Evolutionary conservation across 768 basidiomycete genomes (phyloP), one percentile per base, ranked within the genome.

Genomic region (Brasilioporus rufonigricans): DNA sequence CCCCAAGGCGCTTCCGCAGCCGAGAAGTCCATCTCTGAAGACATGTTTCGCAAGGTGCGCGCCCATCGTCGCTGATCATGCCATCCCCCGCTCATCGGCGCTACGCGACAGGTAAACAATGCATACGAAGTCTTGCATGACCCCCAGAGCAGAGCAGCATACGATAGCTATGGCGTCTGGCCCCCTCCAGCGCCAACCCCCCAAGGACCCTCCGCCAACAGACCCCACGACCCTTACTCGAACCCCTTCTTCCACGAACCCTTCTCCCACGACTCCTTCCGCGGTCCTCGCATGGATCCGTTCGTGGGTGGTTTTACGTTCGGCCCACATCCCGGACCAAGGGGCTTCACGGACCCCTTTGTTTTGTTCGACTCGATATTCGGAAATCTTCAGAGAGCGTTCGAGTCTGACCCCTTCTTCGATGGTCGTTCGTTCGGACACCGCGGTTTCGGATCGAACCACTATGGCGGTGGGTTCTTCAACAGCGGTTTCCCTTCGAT

Each of bases 91-190:
- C 50, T 48, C 29, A 57, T 27, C 23, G 2, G 32, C 21, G 6
- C 26, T 21, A 32, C 40, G 40, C n/a, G 44, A 21, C 51, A 90
- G 85, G 80, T 90, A 43, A 87, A 85, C 61, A 86, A 89, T 57
- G 88, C 89, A 27, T 91, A 90, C 61, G 89, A 91, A 65, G 80
- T 92, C 2, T 70, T 92, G 50, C 83, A 66, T 48, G 82, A 92
- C 62, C 62, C 79, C 2, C 70, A 78, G 49, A 90, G 80, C 54
- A 81, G 87, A 48, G 76, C 73, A 62, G 79, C 78, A 11, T 91
- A 90, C 66, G 90, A 92, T 63, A 66, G 69, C n/a, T 73, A 85
- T 58, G 88, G 89, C 35, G 76, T 83, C 46, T 91, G 86, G 85
- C 90, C 90, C 12, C 87, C 86, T 10, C 85, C 85, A n/a, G 43